A percentile compares a stretch with the other conserved stretches of the same genome.
Conservation (phyloP, 164 flowering plant species). For the Tinospora cordifolia region DNA sequence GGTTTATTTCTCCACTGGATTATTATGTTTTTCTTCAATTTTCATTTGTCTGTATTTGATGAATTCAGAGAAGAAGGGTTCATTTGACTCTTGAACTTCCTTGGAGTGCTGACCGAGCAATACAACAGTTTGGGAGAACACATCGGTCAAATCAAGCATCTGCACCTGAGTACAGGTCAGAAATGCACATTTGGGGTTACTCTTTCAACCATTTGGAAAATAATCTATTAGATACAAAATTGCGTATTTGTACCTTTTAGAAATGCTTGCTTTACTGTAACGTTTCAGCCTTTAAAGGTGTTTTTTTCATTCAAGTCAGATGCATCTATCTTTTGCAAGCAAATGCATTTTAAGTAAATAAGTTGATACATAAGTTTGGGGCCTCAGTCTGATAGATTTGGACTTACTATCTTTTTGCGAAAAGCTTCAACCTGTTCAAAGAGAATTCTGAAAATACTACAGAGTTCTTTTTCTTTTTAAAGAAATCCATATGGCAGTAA, state of each 20-base stretch:
- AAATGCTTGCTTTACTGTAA: background rate
- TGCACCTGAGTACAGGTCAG: slow-evolving; percentile 90
- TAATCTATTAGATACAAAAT: no score
- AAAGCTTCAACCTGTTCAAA: background rate
- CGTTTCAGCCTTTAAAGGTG: background rate
- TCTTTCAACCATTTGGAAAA: background rate
- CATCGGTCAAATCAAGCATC: slow-evolving; percentile 97
- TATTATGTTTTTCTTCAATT: slow-evolving; percentile 3
- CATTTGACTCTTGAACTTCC: slow-evolving; percentile 95
- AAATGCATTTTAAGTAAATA: background rate
- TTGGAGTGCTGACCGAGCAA: slow-evolving; percentile 99
- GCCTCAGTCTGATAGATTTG: background rate
- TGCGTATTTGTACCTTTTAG: no score
- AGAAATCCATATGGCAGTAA: no score
- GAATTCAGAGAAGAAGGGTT: slow-evolving; percentile 84
- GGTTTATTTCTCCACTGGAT: background rate
- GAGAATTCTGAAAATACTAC: no score
- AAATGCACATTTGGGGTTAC: background rate
- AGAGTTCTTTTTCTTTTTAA: no score
- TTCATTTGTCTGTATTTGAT: slow-evolving; percentile 4
- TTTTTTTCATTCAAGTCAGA: background rate
- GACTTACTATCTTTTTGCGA: background rate
- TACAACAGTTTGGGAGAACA: slow-evolving; percentile 98
- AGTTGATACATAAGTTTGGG: background rate
- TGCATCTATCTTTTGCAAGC: background rate